Percentiles rank a stretch among this genome's conserved stretches.
Conservation (phyloP, 2,329 filamentous ascomycete genomes). For the Zasmidium angulare region DNA sequence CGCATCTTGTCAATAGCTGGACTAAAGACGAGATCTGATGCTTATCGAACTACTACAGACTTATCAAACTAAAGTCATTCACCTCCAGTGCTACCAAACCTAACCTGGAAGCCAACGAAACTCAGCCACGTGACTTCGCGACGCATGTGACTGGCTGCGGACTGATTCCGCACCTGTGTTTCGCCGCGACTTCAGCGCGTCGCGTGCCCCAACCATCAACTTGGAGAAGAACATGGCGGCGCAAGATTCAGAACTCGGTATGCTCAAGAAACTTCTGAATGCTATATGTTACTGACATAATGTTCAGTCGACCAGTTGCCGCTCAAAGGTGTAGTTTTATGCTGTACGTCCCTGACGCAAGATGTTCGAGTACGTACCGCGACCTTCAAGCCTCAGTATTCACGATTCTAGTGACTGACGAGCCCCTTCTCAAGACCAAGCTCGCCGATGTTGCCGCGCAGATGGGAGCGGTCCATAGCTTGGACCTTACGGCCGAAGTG, state of each 20-base stretch:
- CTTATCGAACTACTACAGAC: neutral
- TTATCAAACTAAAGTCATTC: neutral
- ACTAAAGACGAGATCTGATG: neutral
- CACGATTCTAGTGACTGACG: constrained; percentile 10
- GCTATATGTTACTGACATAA: neutral
- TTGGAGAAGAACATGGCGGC: constrained; percentile 16
- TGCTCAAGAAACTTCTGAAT: neutral
- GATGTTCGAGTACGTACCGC: constrained; percentile 33
- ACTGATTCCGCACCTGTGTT: neutral
- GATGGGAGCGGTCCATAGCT: constrained; percentile 83
- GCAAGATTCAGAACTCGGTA: constrained; percentile 10
- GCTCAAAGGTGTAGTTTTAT: constrained; percentile 31
- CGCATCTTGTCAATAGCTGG: neutral
- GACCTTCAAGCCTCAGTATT: constrained; percentile 1
- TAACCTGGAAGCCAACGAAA: too few species aligned
- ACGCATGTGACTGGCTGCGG: neutral
- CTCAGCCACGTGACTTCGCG: neutral
- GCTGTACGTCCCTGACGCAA: constrained; percentile 34
- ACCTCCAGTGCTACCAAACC: too few species aligned
- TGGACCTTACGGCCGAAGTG: constrained; percentile 92
- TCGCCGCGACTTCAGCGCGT: neutral
- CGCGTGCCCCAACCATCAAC: neutral
- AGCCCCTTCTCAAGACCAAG: constrained; percentile 23
- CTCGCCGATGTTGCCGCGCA: constrained; percentile 63
- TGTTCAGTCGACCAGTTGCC: constrained; percentile 20